Conservation (phyloP, 176 grass and related monocot genomes). For the Cymbopogon citratus region DNA sequence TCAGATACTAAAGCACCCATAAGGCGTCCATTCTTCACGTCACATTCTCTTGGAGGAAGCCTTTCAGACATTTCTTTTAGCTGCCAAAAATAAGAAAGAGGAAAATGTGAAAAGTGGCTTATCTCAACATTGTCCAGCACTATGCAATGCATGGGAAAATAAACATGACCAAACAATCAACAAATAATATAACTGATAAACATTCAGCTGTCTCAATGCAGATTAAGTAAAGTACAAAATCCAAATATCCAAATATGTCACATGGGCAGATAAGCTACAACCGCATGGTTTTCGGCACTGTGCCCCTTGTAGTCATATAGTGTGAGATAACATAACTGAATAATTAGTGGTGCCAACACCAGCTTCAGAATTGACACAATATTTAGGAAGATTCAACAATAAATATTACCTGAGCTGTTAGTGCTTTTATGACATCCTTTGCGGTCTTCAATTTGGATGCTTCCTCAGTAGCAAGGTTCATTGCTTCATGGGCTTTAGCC, state of each 20-base stretch:
- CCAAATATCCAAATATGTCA: not conserved
- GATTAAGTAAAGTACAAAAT: not conserved
- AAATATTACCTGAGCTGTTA: constrained; percentile 74
- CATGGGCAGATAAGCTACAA: not conserved
- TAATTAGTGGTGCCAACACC: not conserved
- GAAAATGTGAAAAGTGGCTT: not conserved
- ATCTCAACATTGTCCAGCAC: not conserved
- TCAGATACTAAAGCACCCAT: constrained; percentile 23
- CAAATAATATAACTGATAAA: not conserved
- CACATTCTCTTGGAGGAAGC: constrained; percentile 44
- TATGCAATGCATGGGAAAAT: not conserved
- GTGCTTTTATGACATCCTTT: constrained; percentile 92
- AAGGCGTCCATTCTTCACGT: constrained; percentile 26
- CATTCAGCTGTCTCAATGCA: not conserved
- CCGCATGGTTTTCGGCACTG: not conserved
- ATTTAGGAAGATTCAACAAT: not conserved
- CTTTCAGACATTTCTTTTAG: constrained; percentile 91
- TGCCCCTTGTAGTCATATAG: not conserved
- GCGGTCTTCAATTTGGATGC: constrained; percentile 70
- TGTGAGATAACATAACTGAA: not conserved
- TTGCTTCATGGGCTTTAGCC: constrained; percentile 66
- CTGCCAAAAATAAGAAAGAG: constrained; percentile 31
- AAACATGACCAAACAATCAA: not conserved
- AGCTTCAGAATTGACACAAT: not conserved
- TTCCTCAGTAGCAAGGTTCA: constrained; percentile 64